Percentiles rank a stretch among this genome's conserved stretches.
These are phyloP conservation scores for Heteromeles arbutifolia DNA, from an alignment of 306 rosid species.

Conservation along the genomic window DNA sequence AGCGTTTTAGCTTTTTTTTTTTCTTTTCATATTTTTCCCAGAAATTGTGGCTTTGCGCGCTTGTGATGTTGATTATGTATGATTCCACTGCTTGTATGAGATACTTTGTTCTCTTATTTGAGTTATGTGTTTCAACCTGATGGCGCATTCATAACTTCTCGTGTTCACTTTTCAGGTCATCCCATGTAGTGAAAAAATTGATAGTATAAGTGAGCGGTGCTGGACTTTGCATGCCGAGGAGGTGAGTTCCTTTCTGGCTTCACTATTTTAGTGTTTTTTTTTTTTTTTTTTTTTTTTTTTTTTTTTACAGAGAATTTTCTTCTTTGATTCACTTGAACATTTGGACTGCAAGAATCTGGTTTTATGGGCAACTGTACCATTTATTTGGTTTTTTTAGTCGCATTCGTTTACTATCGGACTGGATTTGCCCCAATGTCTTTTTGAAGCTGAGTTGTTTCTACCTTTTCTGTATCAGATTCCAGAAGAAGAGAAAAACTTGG, in stretches of 20 bases:
- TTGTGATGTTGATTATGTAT: background rate
- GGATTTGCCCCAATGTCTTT: background rate
- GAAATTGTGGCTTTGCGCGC: background rate
- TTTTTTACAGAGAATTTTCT: background rate
- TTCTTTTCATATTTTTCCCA: background rate
- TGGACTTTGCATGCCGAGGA: constrained; percentile 78
- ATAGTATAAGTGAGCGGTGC: constrained; percentile 67
- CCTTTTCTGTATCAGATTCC: constrained; percentile 46
- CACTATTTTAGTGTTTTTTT: background rate
- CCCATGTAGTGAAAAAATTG: constrained; percentile 54
- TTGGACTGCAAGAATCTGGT: background rate
- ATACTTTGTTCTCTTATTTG: background rate
- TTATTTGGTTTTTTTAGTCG: background rate
- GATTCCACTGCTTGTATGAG: background rate
- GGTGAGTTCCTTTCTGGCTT: constrained; percentile 24
- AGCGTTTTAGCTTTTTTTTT: background rate
- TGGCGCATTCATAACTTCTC: background rate
- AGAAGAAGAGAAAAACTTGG: constrained; percentile 70
- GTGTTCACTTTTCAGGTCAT: constrained; percentile 40
- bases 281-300: no score
- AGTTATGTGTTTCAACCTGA: background rate
- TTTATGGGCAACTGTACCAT: background rate
- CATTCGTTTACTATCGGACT: background rate
- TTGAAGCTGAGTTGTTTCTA: background rate
- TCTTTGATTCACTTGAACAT: background rate